Base-by-base conservation (phyloP, 345 rosid species). In the Populus alba region DNA sequence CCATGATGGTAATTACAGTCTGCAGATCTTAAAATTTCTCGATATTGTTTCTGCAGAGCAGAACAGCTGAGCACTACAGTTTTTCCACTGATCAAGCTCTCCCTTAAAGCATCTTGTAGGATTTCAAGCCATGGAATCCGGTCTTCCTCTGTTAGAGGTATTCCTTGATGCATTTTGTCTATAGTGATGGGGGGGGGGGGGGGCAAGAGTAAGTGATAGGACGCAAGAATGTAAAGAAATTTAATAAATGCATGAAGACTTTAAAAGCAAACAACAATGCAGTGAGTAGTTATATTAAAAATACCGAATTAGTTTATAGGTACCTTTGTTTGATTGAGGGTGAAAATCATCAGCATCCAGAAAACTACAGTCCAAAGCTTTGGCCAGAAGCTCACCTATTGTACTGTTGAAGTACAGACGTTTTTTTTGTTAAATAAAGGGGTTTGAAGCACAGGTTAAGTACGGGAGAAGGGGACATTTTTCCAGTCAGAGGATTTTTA, bases 311-410 rank as follows among this genome's bases (percentile, higher is more conserved):
- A 38, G 41, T 57, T 57, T 49, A 1, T 61, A 38, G 35, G 62
- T 84, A 92, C 99, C 98, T 87, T 86, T 87, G 85, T 96, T 94
- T 13, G 95, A 84, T 61, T 47, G 79, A 15, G 97, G 86, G 51
- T 96, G 97, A 84, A 88, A 96, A 86, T 90, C 95, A 77, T 96
- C 98, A 0, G 97, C 97, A 78, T 96, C 98, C 72, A 96, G 85
- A 81, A 91, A 96, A 7, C 81, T 78, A 75, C 92, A 89, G 37
- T 85, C 83, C 69, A 93, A 73, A 80, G 70, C 85, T 75, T 74
- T 82, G 33, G 92, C 92, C 75, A 95, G 78, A 89, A 87, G 74
- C 31, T 83, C 79, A 33, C 97, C 97, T 73, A 91, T 82, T 57
- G 97, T 95, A 27, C 98, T 93, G 83, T 84, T 78, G 67, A 73